These are phyloP conservation scores for Phaeosphaeriaceae sp. DNA, from an alignment of 2,329 filamentous ascomycete genomes.

Conservation along the genomic window DNA sequence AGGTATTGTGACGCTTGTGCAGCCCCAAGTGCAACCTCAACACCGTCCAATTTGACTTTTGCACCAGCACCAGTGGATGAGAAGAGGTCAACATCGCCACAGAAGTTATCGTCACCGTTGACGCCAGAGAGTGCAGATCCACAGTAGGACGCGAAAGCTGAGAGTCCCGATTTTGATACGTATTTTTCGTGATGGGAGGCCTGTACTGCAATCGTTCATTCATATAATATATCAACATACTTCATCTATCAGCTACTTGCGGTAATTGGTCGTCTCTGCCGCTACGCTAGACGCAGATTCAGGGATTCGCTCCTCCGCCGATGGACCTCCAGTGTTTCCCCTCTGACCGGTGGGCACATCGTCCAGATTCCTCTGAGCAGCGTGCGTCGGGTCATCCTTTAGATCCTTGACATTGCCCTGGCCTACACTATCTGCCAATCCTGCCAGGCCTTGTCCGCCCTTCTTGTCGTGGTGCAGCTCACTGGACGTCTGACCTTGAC, in stretches of 20 bases:
- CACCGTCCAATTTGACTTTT: too few relatives aligned
- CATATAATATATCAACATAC: too few relatives aligned
- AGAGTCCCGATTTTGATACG: too few relatives aligned
- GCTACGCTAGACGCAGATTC: conserved; percentile 21
- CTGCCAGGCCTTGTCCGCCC: conserved; percentile 55
- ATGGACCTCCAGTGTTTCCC: conserved; percentile 33
- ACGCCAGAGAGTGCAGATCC: too few relatives aligned
- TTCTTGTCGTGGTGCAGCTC: conserved; percentile 46
- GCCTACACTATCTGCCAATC: conserved; percentile 41
- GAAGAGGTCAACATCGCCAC: too few relatives aligned
- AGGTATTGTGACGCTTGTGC: too few relatives aligned
- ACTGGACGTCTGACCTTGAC: conserved; percentile 53
- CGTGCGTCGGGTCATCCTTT: conserved; percentile 44
- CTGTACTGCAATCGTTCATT: too few relatives aligned
- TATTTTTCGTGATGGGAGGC: too few relatives aligned
- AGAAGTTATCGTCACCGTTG: too few relatives aligned
- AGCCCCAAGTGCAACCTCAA: too few relatives aligned
- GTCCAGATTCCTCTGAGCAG: conserved; percentile 47
- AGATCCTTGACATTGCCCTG: conserved; percentile 20
- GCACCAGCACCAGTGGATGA: too few relatives aligned
- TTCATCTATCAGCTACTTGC: background rate
- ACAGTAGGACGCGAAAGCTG: too few relatives aligned
- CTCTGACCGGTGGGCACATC: conserved; percentile 45
- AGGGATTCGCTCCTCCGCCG: conserved; percentile 29
- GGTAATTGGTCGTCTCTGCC: background rate